Evolutionary conservation across 495 filamentous ascomycete genomes (phyloP), one percentile per base, ranked within the genome.

Genomic region (Podospora appendiculata): DNA sequence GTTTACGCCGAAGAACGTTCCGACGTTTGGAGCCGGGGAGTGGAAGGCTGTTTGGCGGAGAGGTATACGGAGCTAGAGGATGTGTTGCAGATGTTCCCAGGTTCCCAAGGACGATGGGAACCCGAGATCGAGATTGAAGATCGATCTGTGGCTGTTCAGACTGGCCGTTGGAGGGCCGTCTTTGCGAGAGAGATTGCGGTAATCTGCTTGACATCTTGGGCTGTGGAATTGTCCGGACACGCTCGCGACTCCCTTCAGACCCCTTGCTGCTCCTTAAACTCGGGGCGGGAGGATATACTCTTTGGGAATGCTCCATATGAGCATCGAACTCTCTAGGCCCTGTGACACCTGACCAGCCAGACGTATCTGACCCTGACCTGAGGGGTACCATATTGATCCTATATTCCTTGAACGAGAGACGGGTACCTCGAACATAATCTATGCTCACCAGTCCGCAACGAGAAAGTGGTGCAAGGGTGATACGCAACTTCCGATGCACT

Each of bases 1-100:
- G 70, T 56, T 79, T 79, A 52, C 75, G 69, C 47, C 70, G 61
- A 43, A 79, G 64, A 3, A 72, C 59, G 43, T 71, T 70, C 41
- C 68, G 68, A 25, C 69, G 66, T 38, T 64, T 63, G 35, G 46
- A 18, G 44, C 52, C 50, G 14, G 59, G 58, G 38, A 41, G 51
- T 7, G 60, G 55, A 38, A 60, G 53, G 33, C 45, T 59, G 58
- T 55, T 60, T 18, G 56, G 16, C 32, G 47, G 16, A n/a, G 58
- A 16, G 10, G 51, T 46, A 10, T 53, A 53, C 34, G 51, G 51
- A 8, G 45, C 32, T 13, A 43, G 16, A 8, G 51, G 38, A 42
- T 51, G 34, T 39, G 52, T 41, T 17, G 48, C 51, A 18, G 57
- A 52, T 16, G 47, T 47, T 14, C 47, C 55, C 32, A 57, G 47